Percentiles rank a stretch among this genome's conserved stretches.
Conservation (phyloP, 192 early-diverging fungal genomes). For the Geosiphon pyriformis region DNA sequence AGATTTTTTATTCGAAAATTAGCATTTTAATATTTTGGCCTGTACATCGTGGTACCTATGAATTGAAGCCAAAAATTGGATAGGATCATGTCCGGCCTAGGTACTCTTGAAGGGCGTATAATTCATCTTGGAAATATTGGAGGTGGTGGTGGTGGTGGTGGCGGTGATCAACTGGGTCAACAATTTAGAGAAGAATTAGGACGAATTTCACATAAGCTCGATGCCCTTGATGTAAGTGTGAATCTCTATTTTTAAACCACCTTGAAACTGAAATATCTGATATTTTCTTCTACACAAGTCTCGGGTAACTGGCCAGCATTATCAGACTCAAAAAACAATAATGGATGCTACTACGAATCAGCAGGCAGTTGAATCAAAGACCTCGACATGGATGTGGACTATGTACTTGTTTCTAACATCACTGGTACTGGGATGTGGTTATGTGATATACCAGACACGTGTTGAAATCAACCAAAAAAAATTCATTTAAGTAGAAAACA, state of each 20-base stretch:
- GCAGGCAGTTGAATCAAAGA: background rate
- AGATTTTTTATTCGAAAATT: background rate
- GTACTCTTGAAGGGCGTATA: background rate
- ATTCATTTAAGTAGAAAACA: conserved; percentile 20
- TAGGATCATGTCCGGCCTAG: background rate
- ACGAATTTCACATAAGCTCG: background rate
- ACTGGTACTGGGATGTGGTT: background rate
- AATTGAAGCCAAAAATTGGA: conserved; percentile 9
- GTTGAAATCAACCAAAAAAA: conserved; percentile 8
- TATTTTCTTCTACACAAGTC: background rate
- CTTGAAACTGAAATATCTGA: background rate
- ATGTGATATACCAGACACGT: background rate
- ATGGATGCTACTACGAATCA: background rate
- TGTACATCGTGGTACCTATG: no score
- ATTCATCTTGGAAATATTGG: background rate
- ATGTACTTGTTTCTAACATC: background rate
- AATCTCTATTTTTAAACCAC: background rate
- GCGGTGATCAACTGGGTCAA: background rate
- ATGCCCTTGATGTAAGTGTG: conserved; percentile 6
- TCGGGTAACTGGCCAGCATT: background rate
- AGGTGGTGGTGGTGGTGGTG: background rate
- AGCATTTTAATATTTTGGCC: background rate
- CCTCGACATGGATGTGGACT: background rate
- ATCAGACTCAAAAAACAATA: conserved; percentile 1
- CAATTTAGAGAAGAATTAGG: background rate